Conservation (phyloP, 2,329 filamentous ascomycete genomes). For the Paecilomyces sp. region DNA sequence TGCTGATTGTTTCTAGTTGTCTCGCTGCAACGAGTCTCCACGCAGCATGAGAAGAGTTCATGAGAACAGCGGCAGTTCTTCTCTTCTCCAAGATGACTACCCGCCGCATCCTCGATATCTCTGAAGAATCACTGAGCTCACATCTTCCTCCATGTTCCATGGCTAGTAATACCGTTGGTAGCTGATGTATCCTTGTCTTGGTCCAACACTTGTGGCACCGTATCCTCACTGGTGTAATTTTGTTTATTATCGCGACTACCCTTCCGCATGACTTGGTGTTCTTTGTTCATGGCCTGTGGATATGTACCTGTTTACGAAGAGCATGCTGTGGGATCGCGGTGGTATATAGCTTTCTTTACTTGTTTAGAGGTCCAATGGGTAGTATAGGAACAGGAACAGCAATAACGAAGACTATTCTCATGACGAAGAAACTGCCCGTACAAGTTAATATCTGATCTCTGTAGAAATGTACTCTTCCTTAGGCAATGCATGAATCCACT, state of each 20-base stretch:
- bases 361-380: not conserved
- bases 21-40: conserved; percentile 81
- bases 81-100: not conserved
- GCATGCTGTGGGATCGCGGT: not conserved
- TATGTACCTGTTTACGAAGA: not conserved
- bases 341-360: not conserved
- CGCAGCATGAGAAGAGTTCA: conserved; percentile 82
- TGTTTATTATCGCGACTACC: not conserved
- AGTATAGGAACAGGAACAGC: not conserved
- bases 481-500: too few relatives aligned
- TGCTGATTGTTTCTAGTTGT: conserved; percentile 56
- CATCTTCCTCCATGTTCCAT: not conserved
- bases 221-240: not conserved
- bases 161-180: not conserved
- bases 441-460: too few relatives aligned
- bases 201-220: not conserved
- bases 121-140: not conserved
- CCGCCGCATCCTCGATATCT: not conserved
- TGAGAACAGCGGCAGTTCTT: conserved; percentile 38
- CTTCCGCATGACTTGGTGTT: not conserved
- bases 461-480: too few relatives aligned
- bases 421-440: too few relatives aligned
- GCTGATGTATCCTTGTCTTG: not conserved
- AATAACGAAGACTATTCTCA: not conserved
- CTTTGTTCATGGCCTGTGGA: not conserved